Evolutionary conservation across 192 early-diverging fungal genomes (phyloP).

Genomic region (Linnemannia zychae): DNA sequence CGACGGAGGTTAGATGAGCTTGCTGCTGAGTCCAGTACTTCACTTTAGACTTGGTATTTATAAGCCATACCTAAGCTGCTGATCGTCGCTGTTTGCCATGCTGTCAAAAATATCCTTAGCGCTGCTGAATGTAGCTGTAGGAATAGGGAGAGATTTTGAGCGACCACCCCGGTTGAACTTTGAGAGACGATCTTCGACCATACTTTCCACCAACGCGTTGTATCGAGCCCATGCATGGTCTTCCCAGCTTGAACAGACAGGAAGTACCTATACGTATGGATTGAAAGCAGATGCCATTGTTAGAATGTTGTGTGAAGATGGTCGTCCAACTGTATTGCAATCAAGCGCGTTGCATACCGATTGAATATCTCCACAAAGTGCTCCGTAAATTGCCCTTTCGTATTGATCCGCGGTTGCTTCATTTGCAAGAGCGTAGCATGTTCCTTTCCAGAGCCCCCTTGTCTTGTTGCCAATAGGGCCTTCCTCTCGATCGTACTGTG

Average conservation of each 20-base stretch:
- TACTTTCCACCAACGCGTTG: constrained; percentile 76
- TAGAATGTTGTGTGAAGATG: neutral
- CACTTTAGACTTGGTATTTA: neutral
- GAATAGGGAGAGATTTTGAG: constrained; percentile 27
- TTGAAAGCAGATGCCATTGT: neutral
- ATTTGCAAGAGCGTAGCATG: constrained; percentile 69
- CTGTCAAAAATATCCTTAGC: constrained; percentile 38
- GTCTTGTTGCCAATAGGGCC: constrained; percentile 69
- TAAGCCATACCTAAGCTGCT: constrained; percentile 17
- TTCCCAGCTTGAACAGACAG: constrained; percentile 89
- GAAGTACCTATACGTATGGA: constrained; percentile 59
- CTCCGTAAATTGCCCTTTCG: constrained; percentile 86
- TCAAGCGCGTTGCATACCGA: constrained; percentile 60
- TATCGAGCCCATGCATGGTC: constrained; percentile 90
- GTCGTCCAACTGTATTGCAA: neutral
- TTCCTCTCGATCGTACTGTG: constrained; percentile 40
- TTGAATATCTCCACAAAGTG: constrained; percentile 78
- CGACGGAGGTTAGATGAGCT: neutral
- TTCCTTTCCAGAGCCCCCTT: constrained; percentile 75
- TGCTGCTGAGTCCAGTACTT: too few relatives aligned
- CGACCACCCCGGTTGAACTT: constrained; percentile 37
- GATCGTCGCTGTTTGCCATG: constrained; percentile 28
- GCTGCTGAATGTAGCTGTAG: constrained; percentile 7
- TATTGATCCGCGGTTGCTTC: constrained; percentile 68
- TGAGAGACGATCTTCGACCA: constrained; percentile 55